Percentiles rank a stretch among this genome's conserved stretches.
Evolutionary conservation across 139 green algal genomes (phyloP).

Genomic region (Pleodorina starrii): DNA sequence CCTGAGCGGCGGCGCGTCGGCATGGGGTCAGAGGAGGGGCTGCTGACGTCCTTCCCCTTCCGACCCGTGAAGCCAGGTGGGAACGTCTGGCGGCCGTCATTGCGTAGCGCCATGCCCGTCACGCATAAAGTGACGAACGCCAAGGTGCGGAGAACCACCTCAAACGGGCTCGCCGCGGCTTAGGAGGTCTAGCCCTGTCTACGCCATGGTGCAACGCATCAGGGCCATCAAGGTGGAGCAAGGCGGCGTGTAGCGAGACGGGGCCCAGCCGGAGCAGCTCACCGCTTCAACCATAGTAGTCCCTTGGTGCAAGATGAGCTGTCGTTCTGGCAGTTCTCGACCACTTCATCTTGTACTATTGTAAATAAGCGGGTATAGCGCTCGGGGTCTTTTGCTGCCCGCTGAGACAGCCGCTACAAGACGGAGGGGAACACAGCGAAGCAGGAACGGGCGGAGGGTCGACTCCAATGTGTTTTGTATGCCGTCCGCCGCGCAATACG

Average conservation of each 20-base stretch:
- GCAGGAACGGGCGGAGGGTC: not conserved
- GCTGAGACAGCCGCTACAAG: conserved; percentile 63
- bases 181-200: not conserved
- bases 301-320: conserved; percentile 78
- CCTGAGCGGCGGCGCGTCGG: conserved; percentile 49
- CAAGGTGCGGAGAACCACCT: too few relatives aligned
- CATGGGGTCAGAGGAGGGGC: not conserved
- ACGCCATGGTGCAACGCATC: not conserved
- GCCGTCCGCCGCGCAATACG: too few relatives aligned
- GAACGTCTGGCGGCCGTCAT: too few relatives aligned
- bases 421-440: not conserved
- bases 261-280: not conserved
- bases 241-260: not conserved
- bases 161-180: too few relatives aligned
- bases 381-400: conserved; percentile 58
- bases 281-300: conserved; percentile 85
- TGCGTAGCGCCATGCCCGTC: too few relatives aligned
- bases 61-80: too few relatives aligned
- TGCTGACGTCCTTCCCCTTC: not conserved
- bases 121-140: too few relatives aligned
- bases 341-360: conserved; percentile 81
- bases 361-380: conserved; percentile 68
- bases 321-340: conserved; percentile 54
- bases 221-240: not conserved
- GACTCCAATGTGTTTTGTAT: too few relatives aligned